These are phyloP conservation scores for Fusarium mundagurra DNA, from an alignment of 2,329 filamentous ascomycete genomes.

Conservation along the genomic window DNA sequence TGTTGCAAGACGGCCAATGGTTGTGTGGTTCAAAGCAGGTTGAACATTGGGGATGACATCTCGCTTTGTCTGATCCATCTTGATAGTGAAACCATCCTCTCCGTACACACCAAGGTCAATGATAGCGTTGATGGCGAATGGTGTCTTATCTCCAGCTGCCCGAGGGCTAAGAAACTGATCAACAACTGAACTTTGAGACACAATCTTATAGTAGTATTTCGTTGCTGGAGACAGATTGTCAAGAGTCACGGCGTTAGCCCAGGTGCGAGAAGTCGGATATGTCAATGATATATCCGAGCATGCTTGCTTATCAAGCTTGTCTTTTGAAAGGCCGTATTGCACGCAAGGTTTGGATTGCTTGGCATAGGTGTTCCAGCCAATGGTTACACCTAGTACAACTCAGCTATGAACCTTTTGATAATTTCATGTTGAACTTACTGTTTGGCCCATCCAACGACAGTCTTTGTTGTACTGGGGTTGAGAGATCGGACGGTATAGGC, in stretches of 20 bases:
- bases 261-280: slow-evolving; percentile 25
- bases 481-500: slow-evolving; percentile 6
- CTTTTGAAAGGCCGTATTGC: slow-evolving; percentile 5
- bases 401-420: accelerated
- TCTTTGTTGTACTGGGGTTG: slow-evolving; percentile 21
- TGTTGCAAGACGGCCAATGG: slow-evolving; percentile 18
- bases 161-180: slow-evolving; percentile 19
- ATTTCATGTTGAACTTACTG: background rate
- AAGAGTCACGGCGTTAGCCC: slow-evolving; percentile 12
- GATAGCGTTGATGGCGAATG: slow-evolving; percentile 22
- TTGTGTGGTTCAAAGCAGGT: slow-evolving; percentile 18
- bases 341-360: slow-evolving; percentile 14
- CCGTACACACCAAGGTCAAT: slow-evolving; percentile 28
- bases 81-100: slow-evolving; percentile 19
- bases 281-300: slow-evolving; percentile 14
- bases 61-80: slow-evolving; percentile 14
- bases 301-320: slow-evolving; percentile 5
- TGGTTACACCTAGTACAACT: background rate
- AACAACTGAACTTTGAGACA: background rate
- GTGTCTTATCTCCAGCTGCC: slow-evolving; percentile 6
- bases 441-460: slow-evolving; percentile 3
- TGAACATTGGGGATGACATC: slow-evolving; percentile 13
- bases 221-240: slow-evolving; percentile 1
- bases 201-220: slow-evolving; percentile 20
- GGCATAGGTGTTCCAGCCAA: slow-evolving; percentile 26